Conservation (phyloP, 2,329 filamentous ascomycete species). For the Madurella fahalii region DNA sequence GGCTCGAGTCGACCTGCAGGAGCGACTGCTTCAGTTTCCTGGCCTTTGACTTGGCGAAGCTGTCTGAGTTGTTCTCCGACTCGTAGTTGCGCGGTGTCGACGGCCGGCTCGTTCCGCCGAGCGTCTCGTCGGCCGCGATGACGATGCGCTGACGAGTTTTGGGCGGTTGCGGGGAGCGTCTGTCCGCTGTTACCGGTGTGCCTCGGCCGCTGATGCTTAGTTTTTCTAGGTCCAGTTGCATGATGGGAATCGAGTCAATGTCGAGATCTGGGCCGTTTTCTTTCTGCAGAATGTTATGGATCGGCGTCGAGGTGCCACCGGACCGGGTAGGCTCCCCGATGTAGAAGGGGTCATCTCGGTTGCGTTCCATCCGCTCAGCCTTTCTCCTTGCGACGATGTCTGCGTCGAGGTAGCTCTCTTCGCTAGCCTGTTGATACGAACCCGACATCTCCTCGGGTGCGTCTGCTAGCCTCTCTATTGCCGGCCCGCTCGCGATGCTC, state of each 20-base stretch:
- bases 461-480: slow-evolving; percentile 50
- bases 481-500: slow-evolving; percentile 50
- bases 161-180: slow-evolving; percentile 29
- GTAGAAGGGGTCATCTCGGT: slow-evolving; percentile 94
- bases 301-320: slow-evolving; percentile 63
- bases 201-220: slow-evolving; percentile 31
- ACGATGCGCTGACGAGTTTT: slow-evolving; percentile 58
- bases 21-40: slow-evolving; percentile 58
- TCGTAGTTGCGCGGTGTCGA: slow-evolving; percentile 51
- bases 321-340: slow-evolving; percentile 47
- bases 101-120: slow-evolving; percentile 49
- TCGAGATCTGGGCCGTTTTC: slow-evolving; percentile 77
- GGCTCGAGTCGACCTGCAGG: slow-evolving; percentile 83
- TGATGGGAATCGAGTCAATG: slow-evolving; percentile 92
- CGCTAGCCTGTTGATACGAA: slow-evolving; percentile 55
- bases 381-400: slow-evolving; percentile 71
- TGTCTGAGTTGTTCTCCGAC: slow-evolving; percentile 50
- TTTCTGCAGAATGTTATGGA: slow-evolving; percentile 69
- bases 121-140: slow-evolving; percentile 69
- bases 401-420: slow-evolving; percentile 65
- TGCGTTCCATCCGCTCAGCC: slow-evolving; percentile 73
- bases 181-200: slow-evolving; percentile 18
- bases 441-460: slow-evolving; percentile 40
- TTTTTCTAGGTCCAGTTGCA: slow-evolving; percentile 77
- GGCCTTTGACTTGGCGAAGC: slow-evolving; percentile 43